A percentile compares a stretch with the other conserved stretches of the same genome.
Evolutionary conservation across 805 yeast species (phyloP).

Genomic region (Monosporozyma aerobia): DNA sequence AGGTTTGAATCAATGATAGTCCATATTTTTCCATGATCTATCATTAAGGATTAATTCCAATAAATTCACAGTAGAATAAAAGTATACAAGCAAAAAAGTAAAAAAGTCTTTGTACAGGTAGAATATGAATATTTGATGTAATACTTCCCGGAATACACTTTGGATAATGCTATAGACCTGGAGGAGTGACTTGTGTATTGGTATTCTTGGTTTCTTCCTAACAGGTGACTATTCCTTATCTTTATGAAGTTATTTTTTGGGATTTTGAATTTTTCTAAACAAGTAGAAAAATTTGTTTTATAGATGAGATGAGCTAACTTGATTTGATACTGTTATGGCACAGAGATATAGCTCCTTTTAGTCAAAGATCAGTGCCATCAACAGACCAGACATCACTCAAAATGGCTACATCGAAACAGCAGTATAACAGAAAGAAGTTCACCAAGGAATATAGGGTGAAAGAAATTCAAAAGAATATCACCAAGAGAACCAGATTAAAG

Average conservation of each 20-base stretch:
- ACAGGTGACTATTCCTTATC: neutral
- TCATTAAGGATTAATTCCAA: neutral
- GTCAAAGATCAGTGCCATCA: neutral
- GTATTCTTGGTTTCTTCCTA: neutral
- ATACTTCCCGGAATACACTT: neutral
- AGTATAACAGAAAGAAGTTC: constrained; percentile 28
- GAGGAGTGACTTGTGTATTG: neutral
- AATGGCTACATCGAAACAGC: constrained; percentile 22
- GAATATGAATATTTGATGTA: neutral
- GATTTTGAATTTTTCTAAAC: neutral
- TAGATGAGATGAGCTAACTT: neutral
- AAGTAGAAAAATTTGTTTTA: neutral
- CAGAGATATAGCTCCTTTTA: neutral
- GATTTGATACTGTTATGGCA: neutral
- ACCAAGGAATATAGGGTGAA: constrained; percentile 34
- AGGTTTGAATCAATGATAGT: constrained; percentile 5
- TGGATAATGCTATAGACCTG: neutral
- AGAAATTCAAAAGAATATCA: constrained; percentile 70
- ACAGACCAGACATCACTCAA: neutral
- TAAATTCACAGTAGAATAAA: neutral
- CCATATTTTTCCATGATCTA: constrained; percentile 13
- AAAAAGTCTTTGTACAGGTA: neutral
- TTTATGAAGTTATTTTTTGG: neutral
- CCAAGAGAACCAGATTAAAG: constrained; percentile 72
- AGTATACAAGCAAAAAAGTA: neutral